These are phyloP conservation scores for Vishniacozyma victoriae DNA, from an alignment of 768 basidiomycete species.

Conservation along the genomic window DNA sequence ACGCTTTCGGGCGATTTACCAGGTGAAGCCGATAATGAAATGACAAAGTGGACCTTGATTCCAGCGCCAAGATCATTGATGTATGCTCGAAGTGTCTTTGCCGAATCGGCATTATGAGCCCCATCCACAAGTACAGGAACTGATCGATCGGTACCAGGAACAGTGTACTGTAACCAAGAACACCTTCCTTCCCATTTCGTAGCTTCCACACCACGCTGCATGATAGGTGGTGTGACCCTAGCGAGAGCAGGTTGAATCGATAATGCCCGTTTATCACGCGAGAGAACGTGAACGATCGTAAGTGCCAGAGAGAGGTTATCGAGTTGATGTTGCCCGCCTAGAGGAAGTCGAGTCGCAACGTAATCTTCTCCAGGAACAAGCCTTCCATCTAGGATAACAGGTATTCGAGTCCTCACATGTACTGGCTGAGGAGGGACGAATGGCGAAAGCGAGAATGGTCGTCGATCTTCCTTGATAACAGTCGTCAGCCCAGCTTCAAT, in stretches of 20 bases:
- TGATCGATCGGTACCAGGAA: constrained; percentile 36
- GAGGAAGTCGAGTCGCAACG: constrained; percentile 50
- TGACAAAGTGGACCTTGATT: constrained; percentile 58
- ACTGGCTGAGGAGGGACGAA: background rate
- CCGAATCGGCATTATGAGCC: constrained; percentile 83
- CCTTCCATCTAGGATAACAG: background rate
- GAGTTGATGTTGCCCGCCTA: constrained; percentile 77
- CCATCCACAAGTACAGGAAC: constrained; percentile 70
- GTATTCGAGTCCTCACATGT: too few species aligned
- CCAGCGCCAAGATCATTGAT: constrained; percentile 51
- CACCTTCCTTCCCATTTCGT: constrained; percentile 79
- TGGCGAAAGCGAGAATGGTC: background rate
- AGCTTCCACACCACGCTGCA: constrained; percentile 57
- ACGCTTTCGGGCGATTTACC: constrained; percentile 73
- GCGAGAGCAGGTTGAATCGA: constrained; percentile 33
- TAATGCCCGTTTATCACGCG: constrained; percentile 48
- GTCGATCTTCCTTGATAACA: background rate
- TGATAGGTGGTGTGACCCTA: constrained; percentile 51
- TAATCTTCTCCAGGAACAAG: background rate
- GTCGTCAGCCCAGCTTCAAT: constrained; percentile 5
- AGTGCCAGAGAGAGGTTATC: constrained; percentile 72
- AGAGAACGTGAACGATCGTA: constrained; percentile 57
- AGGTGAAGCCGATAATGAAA: constrained; percentile 79
- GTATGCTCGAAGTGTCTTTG: constrained; percentile 62
- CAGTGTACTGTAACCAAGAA: constrained; percentile 52